Conservation (phyloP, 2,329 filamentous ascomycete genomes). For the Aspergillus intermedius region DNA sequence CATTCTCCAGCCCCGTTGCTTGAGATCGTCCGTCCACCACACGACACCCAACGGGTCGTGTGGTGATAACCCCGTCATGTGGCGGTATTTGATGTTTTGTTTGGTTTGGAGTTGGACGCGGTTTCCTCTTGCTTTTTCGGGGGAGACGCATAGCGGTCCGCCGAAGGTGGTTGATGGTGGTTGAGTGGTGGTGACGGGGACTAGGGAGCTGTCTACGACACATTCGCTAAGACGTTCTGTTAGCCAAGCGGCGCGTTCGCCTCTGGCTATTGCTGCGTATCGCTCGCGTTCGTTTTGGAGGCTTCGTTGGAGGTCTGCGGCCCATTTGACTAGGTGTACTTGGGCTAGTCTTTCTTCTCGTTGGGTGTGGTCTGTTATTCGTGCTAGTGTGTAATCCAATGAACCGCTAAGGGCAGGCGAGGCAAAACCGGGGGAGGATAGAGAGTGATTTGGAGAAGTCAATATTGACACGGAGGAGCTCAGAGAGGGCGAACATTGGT, state of each 20-base stretch:
- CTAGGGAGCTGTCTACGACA: constrained; percentile 57
- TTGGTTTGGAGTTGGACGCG: constrained; percentile 19
- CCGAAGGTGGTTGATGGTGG: constrained; percentile 20
- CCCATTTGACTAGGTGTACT: constrained; percentile 75
- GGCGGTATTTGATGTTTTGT: constrained; percentile 25
- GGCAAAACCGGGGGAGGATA: constrained; percentile 22
- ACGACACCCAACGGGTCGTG: constrained; percentile 77
- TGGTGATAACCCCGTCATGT: constrained; percentile 39
- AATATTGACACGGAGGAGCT: constrained; percentile 22
- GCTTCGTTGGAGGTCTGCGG: constrained; percentile 69
- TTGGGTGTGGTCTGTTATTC: constrained; percentile 54
- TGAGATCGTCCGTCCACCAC: constrained; percentile 60
- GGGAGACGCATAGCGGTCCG: constrained; percentile 14
- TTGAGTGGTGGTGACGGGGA: constrained; percentile 44
- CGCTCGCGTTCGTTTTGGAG: constrained; percentile 65
- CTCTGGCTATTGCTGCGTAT: constrained; percentile 57
- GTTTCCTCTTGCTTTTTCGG: constrained; percentile 19
- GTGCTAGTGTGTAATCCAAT: constrained; percentile 54
- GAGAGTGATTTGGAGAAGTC: constrained; percentile 18
- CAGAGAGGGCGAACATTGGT: constrained; percentile 7
- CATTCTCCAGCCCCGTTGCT: constrained; percentile 58
- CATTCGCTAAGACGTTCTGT: constrained; percentile 61
- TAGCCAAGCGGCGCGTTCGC: constrained; percentile 63
- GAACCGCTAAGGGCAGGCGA: constrained; percentile 22
- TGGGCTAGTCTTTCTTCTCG: constrained; percentile 57